phyloP scores from a whole-genome alignment of 164 flowering plant genomes.

The Berberis vulgaris region DNA sequence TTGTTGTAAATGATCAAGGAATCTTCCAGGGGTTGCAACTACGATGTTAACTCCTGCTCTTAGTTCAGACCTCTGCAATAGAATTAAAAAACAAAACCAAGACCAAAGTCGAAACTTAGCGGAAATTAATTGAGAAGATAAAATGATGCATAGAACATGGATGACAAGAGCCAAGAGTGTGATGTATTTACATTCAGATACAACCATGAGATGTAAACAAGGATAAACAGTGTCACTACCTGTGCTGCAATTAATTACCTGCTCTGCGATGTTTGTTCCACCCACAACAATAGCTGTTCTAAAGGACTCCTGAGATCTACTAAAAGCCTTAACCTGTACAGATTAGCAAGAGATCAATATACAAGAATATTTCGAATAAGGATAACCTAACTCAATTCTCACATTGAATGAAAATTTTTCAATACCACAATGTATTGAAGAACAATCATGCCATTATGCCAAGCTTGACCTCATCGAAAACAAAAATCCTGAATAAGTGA shows the following conservation, averaged over 20 bases:
- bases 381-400: too few relatives aligned
- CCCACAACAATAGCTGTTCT: conserved; percentile 64
- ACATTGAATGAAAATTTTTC: neutral
- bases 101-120: neutral
- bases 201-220: neutral
- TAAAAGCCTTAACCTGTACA: conserved; percentile 55
- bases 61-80: conserved; percentile 22
- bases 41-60: conserved; percentile 47
- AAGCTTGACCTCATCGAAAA: conserved; percentile 1
- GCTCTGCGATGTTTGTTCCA: conserved; percentile 61
- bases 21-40: conserved; percentile 76
- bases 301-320: conserved; percentile 46
- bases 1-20: conserved; percentile 53
- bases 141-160: too few relatives aligned
- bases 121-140: too few relatives aligned
- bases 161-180: neutral
- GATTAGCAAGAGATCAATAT: neutral
- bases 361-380: neutral
- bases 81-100: neutral
- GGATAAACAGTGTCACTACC: conserved; percentile 3
- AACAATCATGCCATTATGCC: conserved; percentile 7
- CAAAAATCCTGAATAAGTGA: conserved; percentile 2
- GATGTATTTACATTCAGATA: too few relatives aligned
- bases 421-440: neutral
- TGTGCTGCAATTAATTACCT: conserved; percentile 24